Base-by-base conservation (phyloP, 2,329 filamentous ascomycete species). In the Emergomyces pasteurianus region DNA sequence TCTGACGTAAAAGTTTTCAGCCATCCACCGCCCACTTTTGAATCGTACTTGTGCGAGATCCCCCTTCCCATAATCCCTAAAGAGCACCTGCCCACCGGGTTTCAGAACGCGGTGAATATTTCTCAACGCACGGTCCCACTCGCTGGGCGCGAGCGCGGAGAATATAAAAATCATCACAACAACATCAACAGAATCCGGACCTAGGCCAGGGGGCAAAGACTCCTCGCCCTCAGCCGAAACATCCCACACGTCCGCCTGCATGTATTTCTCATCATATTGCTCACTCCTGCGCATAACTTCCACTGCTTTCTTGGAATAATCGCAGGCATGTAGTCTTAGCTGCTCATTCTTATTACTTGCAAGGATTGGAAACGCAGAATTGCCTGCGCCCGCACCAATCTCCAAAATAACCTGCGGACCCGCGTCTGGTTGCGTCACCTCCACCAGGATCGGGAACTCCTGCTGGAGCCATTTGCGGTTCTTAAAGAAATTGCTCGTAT, bases 111-210 rank as follows among this genome's bases (percentile, higher is more conserved):
- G 83, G 74, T 88, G 83, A 18, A 96, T 84, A 71, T 97, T 99
- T 61, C 80, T 78, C 46, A 97, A 85, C 14, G 91, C 90, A 70
- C 85, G 83, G 56, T 81, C 78, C 94, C 94, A 99, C 74, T 99
- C 91, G 55, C 75, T 73, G 0, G 94, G 94, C 40, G 88, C 86
- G 54, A 99, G 79, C 1, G 94, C 94, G 21, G 90, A 96, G 79
- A 99, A 97, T 70, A 97, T 92, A 78, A 99, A 99, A 63, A 99
- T 90, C 82, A 99, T 85, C 59, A 99, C 80, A 43, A 95, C 90
- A 46, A 97, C 84, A 74, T 99, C 92, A 62, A 96, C 91, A 62
- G 84, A 89, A n/a, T 81, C 86, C 68, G 91, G 86, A 57, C 78
- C 79, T 18, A 99, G 77, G 1, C 85, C 89, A 1, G 90, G 89